Evolutionary conservation across 257 asterid species (phyloP).

Genomic region (Capsicum pubescens): DNA sequence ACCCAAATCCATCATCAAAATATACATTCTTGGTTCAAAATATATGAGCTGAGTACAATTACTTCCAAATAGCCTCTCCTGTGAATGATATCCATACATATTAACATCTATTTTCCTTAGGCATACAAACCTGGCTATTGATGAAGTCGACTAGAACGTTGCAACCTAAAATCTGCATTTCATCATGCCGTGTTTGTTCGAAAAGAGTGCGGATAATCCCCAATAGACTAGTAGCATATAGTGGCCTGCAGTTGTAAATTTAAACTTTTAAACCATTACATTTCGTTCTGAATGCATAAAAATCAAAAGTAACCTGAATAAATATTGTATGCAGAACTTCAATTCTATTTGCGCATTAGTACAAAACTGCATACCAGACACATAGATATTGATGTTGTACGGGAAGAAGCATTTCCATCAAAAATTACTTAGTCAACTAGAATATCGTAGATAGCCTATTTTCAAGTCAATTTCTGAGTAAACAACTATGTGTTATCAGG

Average conservation of each 20-base stretch:
- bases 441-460: not conserved
- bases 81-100: not conserved
- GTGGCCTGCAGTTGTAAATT: constrained; percentile 50
- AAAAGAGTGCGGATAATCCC: constrained; percentile 49
- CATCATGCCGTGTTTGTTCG: constrained; percentile 49
- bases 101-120: constrained; percentile 10
- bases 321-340: not conserved
- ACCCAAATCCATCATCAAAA: constrained; percentile 5
- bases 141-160: constrained; percentile 50
- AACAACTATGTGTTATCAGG: not conserved
- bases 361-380: constrained; percentile 2
- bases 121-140: constrained; percentile 47
- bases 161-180: constrained; percentile 58
- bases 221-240: constrained; percentile 56
- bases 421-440: constrained; percentile 16
- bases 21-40: not conserved
- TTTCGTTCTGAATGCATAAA: not conserved
- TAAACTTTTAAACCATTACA: not conserved
- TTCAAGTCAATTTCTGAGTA: not conserved
- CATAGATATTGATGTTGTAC: not conserved
- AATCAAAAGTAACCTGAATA: constrained; percentile 13
- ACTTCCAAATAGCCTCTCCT: constrained; percentile 4
- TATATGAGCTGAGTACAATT: not conserved
- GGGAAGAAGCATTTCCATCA: not conserved
- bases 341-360: not conserved